Base-by-base conservation (phyloP, 192 early-diverging fungal genomes). In the Coemansia sp. region DNA sequence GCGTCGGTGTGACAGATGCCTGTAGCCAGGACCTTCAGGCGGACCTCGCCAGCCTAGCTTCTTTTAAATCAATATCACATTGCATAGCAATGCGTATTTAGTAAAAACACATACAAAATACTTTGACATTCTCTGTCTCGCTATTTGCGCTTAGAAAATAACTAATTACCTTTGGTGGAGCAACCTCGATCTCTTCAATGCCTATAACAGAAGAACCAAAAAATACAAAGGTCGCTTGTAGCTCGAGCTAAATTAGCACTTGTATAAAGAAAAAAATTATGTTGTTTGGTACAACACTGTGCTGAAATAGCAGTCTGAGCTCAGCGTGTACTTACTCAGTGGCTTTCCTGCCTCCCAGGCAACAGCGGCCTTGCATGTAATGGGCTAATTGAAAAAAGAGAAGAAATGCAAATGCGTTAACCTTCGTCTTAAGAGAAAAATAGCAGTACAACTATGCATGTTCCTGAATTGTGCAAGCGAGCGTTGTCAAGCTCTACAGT, bases 1-100 rank as follows among this genome's bases (percentile, higher is more conserved):
- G 88, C 89, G 73, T 99, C 97, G 14, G 96, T 97, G 79, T 99
- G 95, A 85, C 95, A 92, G 45, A 95, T 88, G 34, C 94, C 96
- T 14, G 93, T 93, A n/a, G 93, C 89, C 34, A 90, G 61, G 48
- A 97, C 88, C 85, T 96, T 94, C 60, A 99, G 86, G 48, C 96
- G 91, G 38, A 97, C 95, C 82, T 99, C 96, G 25, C 93, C 92
- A 48, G 89, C 89, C 74, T 76, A 76, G 29, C 50, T n/a, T 49
- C 4, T 36, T 22, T 51, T 5, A 25, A 25, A 25, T 25, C 22
- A 25, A 25, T 25, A 25, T 25, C 22, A 25, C 22, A 25, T 25
- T 25, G 22, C 22, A 25, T 25, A 25, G 22, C 22, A 25, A 25
- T 25, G 22, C 22, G 22, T 40, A 20, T 32, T 17, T 40, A 10